phyloP scores from a whole-genome alignment of 2,329 filamentous ascomycete genomes.

The Xylaria sp. region DNA sequence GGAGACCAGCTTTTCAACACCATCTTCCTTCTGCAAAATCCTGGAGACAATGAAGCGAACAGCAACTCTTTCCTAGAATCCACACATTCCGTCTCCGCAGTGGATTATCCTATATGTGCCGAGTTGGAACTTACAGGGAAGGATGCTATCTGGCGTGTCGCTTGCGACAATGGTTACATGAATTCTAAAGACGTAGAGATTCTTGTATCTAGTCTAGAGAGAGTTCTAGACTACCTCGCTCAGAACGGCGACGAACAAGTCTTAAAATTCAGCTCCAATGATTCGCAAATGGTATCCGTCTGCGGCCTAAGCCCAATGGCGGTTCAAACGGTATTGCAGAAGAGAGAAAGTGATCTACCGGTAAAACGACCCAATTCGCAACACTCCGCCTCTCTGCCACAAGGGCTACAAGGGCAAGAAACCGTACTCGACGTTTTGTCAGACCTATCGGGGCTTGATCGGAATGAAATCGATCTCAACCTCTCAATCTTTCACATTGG shows the following conservation, averaged over 20 bases:
- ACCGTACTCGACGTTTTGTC: slow-evolving; percentile 60
- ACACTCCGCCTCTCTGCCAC: neutral
- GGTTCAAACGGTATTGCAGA: slow-evolving; percentile 16
- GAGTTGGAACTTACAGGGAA: slow-evolving; percentile 75
- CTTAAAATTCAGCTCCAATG: slow-evolving; percentile 60
- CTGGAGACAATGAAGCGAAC: slow-evolving; percentile 11
- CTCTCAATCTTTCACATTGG: slow-evolving; percentile 84
- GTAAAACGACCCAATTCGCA: neutral
- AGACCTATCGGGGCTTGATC: slow-evolving; percentile 69
- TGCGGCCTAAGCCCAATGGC: slow-evolving; percentile 68
- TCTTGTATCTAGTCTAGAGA: slow-evolving; percentile 69
- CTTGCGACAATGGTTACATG: slow-evolving; percentile 70
- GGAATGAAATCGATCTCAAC: slow-evolving; percentile 65
- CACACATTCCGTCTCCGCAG: slow-evolving; percentile 69
- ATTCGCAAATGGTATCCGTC: slow-evolving; percentile 63
- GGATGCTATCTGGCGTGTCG: slow-evolving; percentile 74
- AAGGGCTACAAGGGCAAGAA: slow-evolving; percentile 8
- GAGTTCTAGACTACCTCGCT: slow-evolving; percentile 67
- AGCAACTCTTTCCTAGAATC: slow-evolving; percentile 66
- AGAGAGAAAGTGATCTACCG: neutral
- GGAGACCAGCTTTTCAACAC: slow-evolving; percentile 61
- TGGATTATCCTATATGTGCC: slow-evolving; percentile 84
- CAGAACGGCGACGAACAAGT: slow-evolving; percentile 58
- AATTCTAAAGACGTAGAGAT: slow-evolving; percentile 56
- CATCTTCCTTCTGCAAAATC: slow-evolving; percentile 65